Evolutionary conservation across 2,329 filamentous ascomycete genomes (phyloP).

Genomic region (Phoma sp.): DNA sequence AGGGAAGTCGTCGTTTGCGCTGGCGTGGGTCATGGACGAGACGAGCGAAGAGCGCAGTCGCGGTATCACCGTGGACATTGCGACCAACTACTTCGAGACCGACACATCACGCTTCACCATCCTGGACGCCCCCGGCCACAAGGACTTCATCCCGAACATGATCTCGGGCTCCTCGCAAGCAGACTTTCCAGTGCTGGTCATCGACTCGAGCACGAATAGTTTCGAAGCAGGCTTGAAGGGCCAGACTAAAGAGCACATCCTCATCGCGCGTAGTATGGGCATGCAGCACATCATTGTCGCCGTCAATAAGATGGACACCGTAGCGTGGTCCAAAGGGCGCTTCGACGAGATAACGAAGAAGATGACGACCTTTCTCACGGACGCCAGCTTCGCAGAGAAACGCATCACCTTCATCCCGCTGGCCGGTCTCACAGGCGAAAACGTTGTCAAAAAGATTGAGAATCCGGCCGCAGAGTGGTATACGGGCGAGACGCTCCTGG

Average conservation of each 20-base stretch:
- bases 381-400: constrained; percentile 80
- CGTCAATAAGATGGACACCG: constrained; percentile 92
- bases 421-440: constrained; percentile 87
- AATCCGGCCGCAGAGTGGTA: constrained; percentile 73
- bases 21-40: constrained; percentile 97
- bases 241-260: constrained; percentile 91
- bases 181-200: constrained; percentile 92
- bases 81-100: constrained; percentile 93
- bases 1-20: constrained; percentile 92
- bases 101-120: constrained; percentile 88
- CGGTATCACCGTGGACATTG: constrained; percentile 96
- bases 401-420: constrained; percentile 88
- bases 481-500: constrained; percentile 75
- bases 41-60: constrained; percentile 85
- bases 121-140: constrained; percentile 90
- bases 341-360: constrained; percentile 88
- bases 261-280: constrained; percentile 88
- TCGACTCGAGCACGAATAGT: constrained; percentile 87
- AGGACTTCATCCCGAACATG: constrained; percentile 98
- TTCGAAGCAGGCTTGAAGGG: constrained; percentile 94
- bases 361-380: constrained; percentile 79
- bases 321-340: constrained; percentile 79
- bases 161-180: constrained; percentile 96
- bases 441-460: constrained; percentile 70
- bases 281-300: constrained; percentile 87